Base-by-base conservation (phyloP, 2,329 filamentous ascomycete species). In the Immersiporthe knoxdaviesiana region DNA sequence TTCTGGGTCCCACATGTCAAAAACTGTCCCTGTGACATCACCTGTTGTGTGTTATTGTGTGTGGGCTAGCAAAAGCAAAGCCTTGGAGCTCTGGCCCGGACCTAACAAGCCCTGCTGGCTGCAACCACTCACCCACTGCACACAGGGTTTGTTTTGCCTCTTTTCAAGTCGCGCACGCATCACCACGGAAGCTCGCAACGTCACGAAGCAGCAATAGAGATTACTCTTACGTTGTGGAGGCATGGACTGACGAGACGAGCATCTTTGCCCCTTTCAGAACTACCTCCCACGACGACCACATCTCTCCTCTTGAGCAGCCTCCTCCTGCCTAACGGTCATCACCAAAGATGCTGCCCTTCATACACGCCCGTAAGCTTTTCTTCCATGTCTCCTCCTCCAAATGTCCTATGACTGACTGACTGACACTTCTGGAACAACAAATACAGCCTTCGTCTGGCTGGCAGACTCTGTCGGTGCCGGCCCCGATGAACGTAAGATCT, bases 401-500 rank as follows among this genome's bases (percentile, higher is more conserved):
- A n/a, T n/a, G 11, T 14, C 18, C 50, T 50, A 21, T 3, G 7
- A n/a, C 7, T 39, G 62, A 76, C 73, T 27, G 27, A 39, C 21
- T n/a, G 63, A 41, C 14, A 47, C 24, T 10, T 18, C 21, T 10
- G 16, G 4, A 8, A 30, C 30, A 35, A 59, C 12, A 27, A 59
- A 8, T 18, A 18, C 70, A 85, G 83, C 83, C 30, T 85, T 85
- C 70, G 79, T 81, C 71, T 79, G 80, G 66, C 72, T 83, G 65
- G 78, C 79, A 63, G 78, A 76, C 69, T 75, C 74, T 35, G 72
- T 84, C n/a, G 83, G 83, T 64, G 77, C 80, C 71, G 79, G 80
- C 52, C 77, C 82, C 10, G 83, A 85, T 75, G 83, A 85, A 72
- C 77, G 83, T 84, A 76, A 72, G 82, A 70, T 30, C 7, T 39